Percentiles rank a stretch among this genome's conserved stretches.
Evolutionary conservation across 2,329 filamentous ascomycete species (phyloP).

Genomic region (Fusarium nodosum): DNA sequence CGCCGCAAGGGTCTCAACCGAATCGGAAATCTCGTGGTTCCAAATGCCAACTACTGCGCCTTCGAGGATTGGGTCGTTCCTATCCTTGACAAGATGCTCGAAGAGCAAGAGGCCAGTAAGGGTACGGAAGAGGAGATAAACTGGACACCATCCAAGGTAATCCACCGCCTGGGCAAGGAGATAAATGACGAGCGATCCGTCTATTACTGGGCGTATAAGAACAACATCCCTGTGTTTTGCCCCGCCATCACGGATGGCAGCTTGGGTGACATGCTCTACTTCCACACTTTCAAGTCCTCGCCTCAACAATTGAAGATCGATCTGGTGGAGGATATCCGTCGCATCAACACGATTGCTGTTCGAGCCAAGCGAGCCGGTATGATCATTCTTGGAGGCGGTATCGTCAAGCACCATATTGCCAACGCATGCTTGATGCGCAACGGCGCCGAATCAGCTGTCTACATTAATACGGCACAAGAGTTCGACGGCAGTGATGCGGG

Average conservation of each 20-base stretch:
- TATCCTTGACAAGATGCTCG: slow-evolving; percentile 93
- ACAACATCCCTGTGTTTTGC: slow-evolving; percentile 97
- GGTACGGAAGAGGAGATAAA: slow-evolving; percentile 76
- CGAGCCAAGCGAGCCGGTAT: slow-evolving; percentile 90
- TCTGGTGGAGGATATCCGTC: slow-evolving; percentile 92
- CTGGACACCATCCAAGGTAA: slow-evolving; percentile 96
- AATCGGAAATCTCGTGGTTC: slow-evolving; percentile 95
- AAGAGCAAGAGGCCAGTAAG: slow-evolving; percentile 88
- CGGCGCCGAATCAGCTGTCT: slow-evolving; percentile 95
- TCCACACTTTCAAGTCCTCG: slow-evolving; percentile 93
- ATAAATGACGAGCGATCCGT: slow-evolving; percentile 94
- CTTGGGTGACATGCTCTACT: slow-evolving; percentile 97
- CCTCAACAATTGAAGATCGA: slow-evolving; percentile 87
- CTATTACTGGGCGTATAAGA: slow-evolving; percentile 98
- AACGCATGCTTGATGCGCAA: slow-evolving; percentile 99
- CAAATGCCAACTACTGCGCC: slow-evolving; percentile 94
- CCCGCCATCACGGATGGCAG: slow-evolving; percentile 96
- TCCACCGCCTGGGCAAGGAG: slow-evolving; percentile 89
- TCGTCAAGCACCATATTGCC: slow-evolving; percentile 99
- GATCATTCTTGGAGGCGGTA: slow-evolving; percentile 92
- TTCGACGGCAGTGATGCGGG: slow-evolving; percentile 98
- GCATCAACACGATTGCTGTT: slow-evolving; percentile 92
- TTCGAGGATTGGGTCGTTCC: slow-evolving; percentile 99
- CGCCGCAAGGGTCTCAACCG: slow-evolving; percentile 91
- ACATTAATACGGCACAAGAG: slow-evolving; percentile 97